Percentiles rank a stretch among this genome's conserved stretches.
These are phyloP conservation scores for Tulasnella sp. DNA, from an alignment of 768 basidiomycete species.

Conservation along the genomic window DNA sequence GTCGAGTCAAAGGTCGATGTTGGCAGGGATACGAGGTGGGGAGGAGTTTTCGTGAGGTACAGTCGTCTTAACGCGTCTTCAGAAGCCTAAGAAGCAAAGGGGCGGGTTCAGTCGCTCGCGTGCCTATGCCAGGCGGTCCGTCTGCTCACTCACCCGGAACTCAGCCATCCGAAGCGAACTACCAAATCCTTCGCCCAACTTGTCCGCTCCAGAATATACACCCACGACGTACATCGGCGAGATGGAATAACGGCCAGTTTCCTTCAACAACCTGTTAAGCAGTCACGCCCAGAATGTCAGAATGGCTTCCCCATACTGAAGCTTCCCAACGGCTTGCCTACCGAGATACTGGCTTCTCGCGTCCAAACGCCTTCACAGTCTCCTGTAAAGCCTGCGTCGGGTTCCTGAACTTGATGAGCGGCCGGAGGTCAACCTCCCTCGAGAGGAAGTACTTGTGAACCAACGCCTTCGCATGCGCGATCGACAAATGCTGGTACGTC, in stretches of 20 bases:
- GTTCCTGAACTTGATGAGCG: constrained; percentile 75
- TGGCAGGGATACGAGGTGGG: constrained; percentile 63
- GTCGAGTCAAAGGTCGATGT: constrained; percentile 61
- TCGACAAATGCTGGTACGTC: constrained; percentile 81
- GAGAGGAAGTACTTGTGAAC: constrained; percentile 84
- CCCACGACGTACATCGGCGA: constrained; percentile 96
- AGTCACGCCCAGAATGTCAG: neutral
- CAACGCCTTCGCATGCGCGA: constrained; percentile 82
- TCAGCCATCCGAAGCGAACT: constrained; percentile 93
- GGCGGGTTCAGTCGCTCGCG: neutral
- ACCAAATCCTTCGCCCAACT: constrained; percentile 94
- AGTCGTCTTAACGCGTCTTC: constrained; percentile 80
- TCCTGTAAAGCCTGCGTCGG: constrained; percentile 73
- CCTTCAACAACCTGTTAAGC: constrained; percentile 67
- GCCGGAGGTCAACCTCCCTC: constrained; percentile 74
- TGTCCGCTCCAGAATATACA: constrained; percentile 74
- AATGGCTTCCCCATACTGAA: neutral
- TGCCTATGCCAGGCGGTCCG: neutral
- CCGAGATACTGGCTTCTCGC: constrained; percentile 68
- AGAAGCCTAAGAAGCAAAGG: constrained; percentile 57
- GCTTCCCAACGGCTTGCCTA: constrained; percentile 35
- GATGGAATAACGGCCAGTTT: constrained; percentile 86
- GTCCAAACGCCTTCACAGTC: constrained; percentile 64
- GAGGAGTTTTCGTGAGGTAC: constrained; percentile 74
- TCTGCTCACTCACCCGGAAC: constrained; percentile 55